Percentiles rank a stretch among this genome's conserved stretches.
phyloP scores from a whole-genome alignment of 768 basidiomycete genomes.

The Grammothele lineata region DNA sequence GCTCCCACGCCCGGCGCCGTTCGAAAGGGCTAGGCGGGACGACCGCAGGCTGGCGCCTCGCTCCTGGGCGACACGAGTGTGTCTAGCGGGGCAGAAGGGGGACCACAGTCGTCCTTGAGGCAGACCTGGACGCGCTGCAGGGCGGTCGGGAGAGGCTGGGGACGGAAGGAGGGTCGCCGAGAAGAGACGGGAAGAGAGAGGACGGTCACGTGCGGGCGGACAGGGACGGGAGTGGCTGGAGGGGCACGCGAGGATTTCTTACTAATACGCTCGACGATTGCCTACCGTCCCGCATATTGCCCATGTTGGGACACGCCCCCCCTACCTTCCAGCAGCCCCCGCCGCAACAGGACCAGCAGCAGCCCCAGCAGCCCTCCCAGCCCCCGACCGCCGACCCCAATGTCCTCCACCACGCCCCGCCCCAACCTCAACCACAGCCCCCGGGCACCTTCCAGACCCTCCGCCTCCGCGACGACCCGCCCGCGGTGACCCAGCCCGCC shows the following conservation, averaged over 20 bases:
- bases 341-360: constrained; percentile 19
- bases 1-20: too few species aligned
- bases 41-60: too few species aligned
- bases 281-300: constrained; percentile 21
- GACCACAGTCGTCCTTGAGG: too few species aligned
- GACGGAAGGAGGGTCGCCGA: too few species aligned
- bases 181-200: background rate
- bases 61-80: too few species aligned
- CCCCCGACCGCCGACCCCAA: constrained; percentile 17
- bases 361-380: constrained; percentile 12
- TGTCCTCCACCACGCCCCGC: constrained; percentile 15
- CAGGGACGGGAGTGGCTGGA: constrained; percentile 8
- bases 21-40: too few species aligned
- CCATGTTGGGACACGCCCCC: constrained; percentile 31
- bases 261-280: constrained; percentile 29
- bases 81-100: too few species aligned
- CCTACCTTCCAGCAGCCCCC: constrained; percentile 25
- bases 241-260: constrained; percentile 26
- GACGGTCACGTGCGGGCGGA: constrained; percentile 10
- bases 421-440: constrained; percentile 14
- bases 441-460: constrained; percentile 17
- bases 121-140: too few species aligned
- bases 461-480: constrained; percentile 58
- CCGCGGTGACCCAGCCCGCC: constrained; percentile 33
- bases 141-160: too few species aligned